Conservation (phyloP, 495 filamentous ascomycete genomes). For the Lasiosphaeria ovina region DNA sequence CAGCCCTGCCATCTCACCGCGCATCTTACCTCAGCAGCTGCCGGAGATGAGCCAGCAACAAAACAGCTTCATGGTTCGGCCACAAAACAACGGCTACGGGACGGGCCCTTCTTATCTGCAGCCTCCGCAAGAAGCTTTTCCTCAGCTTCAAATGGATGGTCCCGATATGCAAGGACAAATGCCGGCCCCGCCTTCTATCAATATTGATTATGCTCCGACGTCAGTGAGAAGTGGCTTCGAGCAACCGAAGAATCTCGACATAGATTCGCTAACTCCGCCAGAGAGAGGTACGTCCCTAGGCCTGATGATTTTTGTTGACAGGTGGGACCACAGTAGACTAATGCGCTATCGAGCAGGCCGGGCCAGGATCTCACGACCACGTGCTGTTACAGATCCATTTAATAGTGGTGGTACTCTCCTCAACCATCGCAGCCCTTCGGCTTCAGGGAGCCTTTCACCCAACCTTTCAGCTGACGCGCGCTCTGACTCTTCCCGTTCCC, state of each 20-base stretch:
- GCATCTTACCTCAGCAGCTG: conserved; percentile 70
- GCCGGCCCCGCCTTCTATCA: conserved; percentile 84
- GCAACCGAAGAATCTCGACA: conserved; percentile 63
- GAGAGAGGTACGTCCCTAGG: conserved; percentile 64
- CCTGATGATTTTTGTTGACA: neutral
- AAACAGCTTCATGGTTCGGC: conserved; percentile 51
- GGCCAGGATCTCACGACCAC: conserved; percentile 54
- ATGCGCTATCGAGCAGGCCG: conserved; percentile 33
- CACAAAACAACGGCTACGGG: conserved; percentile 47
- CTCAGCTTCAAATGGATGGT: conserved; percentile 46
- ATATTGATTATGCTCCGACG: conserved; percentile 83
- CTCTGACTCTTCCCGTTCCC: conserved; percentile 56
- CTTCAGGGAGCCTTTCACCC: conserved; percentile 42
- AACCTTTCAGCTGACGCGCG: conserved; percentile 45
- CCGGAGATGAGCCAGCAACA: conserved; percentile 44
- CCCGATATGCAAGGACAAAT: conserved; percentile 58
- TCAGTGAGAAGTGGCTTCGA: conserved; percentile 69
- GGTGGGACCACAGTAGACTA: conserved; percentile 1
- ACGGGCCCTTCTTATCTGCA: conserved; percentile 56
- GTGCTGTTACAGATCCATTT: conserved; percentile 74
- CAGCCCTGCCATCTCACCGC: conserved; percentile 84
- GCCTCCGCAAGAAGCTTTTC: conserved; percentile 56
- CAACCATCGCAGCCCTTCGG: conserved; percentile 36
- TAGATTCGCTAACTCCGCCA: conserved; percentile 81
- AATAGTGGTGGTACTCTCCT: conserved; percentile 43